Evolutionary conservation across 495 filamentous ascomycete species (phyloP).

Genomic region (Tuber borchii): DNA sequence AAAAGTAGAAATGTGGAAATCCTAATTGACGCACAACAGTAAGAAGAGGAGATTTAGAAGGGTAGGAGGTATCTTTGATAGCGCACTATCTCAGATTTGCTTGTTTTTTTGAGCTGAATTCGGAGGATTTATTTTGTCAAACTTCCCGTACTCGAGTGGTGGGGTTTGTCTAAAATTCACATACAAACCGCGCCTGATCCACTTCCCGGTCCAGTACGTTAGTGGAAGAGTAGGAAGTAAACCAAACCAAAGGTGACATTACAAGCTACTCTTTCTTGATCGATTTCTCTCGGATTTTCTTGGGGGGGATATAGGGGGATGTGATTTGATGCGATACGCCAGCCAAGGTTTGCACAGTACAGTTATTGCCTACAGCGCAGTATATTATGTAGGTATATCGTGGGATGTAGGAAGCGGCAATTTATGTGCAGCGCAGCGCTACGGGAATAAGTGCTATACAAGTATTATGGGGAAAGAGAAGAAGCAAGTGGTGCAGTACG

Average conservation of each 20-base stretch:
- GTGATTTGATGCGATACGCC: background rate
- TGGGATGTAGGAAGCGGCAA: background rate
- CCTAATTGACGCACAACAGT: too few relatives aligned
- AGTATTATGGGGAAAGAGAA: background rate
- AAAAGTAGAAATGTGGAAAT: too few relatives aligned
- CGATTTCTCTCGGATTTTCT: background rate
- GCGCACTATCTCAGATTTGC: too few relatives aligned
- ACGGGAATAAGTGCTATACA: too few relatives aligned
- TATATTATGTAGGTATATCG: background rate
- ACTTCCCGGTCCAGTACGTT: too few relatives aligned
- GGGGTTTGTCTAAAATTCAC: too few relatives aligned
- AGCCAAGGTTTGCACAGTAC: background rate
- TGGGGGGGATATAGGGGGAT: background rate
- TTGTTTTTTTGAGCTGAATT: too few relatives aligned
- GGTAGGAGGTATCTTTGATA: too few relatives aligned
- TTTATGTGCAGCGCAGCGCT: background rate
- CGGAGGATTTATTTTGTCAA: too few relatives aligned
- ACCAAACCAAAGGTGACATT: conserved; percentile 2
- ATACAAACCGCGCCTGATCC: too few relatives aligned
- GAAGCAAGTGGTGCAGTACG: background rate
- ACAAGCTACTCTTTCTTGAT: background rate
- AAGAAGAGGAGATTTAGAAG: too few relatives aligned
- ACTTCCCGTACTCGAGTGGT: too few relatives aligned
- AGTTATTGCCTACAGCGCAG: background rate
- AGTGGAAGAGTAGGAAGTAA: background rate